Evolutionary conservation across 169 alveolate species (phyloP), one percentile per base, ranked within the genome.

Genomic region (Cryptosporidium viatorum): DNA sequence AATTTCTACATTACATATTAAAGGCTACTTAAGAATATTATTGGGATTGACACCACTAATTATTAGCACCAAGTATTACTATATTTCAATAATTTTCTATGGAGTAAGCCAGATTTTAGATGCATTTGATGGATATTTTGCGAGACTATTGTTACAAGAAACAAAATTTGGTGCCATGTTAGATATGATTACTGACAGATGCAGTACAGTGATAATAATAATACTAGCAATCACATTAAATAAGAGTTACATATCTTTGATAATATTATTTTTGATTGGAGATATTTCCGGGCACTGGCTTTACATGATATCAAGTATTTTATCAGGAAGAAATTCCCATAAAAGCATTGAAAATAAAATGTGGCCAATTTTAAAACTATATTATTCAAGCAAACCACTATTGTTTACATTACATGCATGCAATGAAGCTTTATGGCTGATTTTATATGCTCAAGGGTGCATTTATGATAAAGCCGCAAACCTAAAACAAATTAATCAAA

Each of bases 201-300:
- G 89, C 68, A 62, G 89, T 7, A 80, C 89, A 26, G 37, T 80
- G 14, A 52, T 65, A 37, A 62, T 80, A 31, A 80, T 80, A 9
- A 29, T 80, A 21, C 31, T 65, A 41, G 33, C 45, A 45, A 62
- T 80, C 10, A 41, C 69, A 45, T 55, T 80, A 21, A 35, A 59
- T 16, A 41, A n/a, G 35, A 62, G 33, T 16, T 52, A 35, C 29
- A 26, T 3, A 21, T 16, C 41, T 7, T 43, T 43, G 21, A 62
- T 65, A 10, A 43, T 65, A 29, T 4, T 71, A 8, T 31, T 50
- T 51, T 37, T 80, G 8, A 23, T 80, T 9, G 74, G 71, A 26
- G 89, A 80, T 18, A 43, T 80, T 26, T 33, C 89, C 31, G 89
- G 89, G 3, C 89, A 80, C 26, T 80, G 89, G 89, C 16, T 80